Evolutionary conservation across 192 early-diverging fungal genomes (phyloP).

Genomic region (Geosiphon pyriformis): DNA sequence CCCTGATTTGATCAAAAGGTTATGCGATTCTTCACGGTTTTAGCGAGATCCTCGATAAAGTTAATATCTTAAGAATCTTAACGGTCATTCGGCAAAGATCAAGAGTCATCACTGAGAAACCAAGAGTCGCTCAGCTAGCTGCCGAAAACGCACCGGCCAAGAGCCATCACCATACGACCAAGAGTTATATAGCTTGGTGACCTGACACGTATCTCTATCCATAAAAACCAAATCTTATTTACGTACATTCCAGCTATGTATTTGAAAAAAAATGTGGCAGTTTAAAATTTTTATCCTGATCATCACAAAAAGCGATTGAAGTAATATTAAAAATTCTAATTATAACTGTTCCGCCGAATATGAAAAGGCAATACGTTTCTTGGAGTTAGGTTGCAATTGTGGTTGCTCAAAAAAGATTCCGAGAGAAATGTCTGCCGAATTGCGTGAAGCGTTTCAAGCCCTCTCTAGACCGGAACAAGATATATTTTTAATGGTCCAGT

Average conservation of each 20-base stretch:
- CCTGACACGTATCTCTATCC: not conserved
- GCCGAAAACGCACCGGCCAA: conserved; percentile 10
- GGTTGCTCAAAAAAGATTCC: too few relatives aligned
- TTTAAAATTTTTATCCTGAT: too few relatives aligned
- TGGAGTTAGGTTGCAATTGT: too few relatives aligned
- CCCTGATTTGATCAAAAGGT: conserved; percentile 21
- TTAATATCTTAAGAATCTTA: not conserved
- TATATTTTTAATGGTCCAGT: too few relatives aligned
- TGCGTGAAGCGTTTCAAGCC: too few relatives aligned
- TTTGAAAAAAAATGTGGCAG: too few relatives aligned
- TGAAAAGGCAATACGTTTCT: too few relatives aligned
- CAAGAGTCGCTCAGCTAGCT: conserved; percentile 8
- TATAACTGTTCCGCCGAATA: too few relatives aligned
- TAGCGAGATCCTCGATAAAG: conserved; percentile 20
- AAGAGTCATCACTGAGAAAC: conserved; percentile 5
- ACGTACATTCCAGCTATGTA: conserved; percentile 17
- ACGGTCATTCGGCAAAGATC: not conserved
- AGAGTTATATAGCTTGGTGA: conserved; percentile 10
- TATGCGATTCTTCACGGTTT: conserved; percentile 18
- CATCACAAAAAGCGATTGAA: too few relatives aligned
- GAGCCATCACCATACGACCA: conserved; percentile 4
- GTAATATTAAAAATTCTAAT: too few relatives aligned
- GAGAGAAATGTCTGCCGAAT: too few relatives aligned
- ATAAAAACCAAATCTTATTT: conserved; percentile 13
- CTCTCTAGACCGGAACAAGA: too few relatives aligned